phyloP scores from a whole-genome alignment of 148 eudicot species.

The Cornus suecica region DNA sequence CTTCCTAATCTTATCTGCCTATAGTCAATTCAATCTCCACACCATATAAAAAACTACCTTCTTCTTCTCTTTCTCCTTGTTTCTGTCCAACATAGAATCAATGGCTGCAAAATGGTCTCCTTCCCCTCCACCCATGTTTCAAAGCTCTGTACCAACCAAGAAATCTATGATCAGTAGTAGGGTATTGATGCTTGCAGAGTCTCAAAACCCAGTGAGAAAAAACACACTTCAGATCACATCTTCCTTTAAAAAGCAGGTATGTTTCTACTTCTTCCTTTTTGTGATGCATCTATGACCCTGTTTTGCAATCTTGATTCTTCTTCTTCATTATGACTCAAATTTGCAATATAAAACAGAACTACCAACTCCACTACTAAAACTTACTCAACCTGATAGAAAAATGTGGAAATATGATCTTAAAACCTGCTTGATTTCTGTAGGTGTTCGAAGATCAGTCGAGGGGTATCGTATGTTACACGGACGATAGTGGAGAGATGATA shows the following conservation, averaged over 20 bases:
- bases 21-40: constrained; percentile 3
- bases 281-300: neutral
- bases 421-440: neutral
- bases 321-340: too few relatives aligned
- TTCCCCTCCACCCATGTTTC: constrained; percentile 28
- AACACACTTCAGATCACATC: constrained; percentile 32
- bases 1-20: neutral
- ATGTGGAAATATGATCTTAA: too few relatives aligned
- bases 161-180: constrained; percentile 27
- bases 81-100: constrained; percentile 9
- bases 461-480: neutral
- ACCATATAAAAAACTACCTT: neutral
- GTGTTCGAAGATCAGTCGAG: neutral
- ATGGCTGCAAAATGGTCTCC: constrained; percentile 42
- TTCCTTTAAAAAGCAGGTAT: neutral
- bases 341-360: neutral
- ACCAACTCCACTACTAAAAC: neutral
- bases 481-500: neutral
- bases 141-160: constrained; percentile 24
- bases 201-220: constrained; percentile 31
- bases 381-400: neutral
- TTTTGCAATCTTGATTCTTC: neutral
- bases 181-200: constrained; percentile 29
- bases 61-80: constrained; percentile 5
- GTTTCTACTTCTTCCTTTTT: neutral